These are phyloP conservation scores for Bruguiera parviflora DNA, from an alignment of 345 rosid species.

Conservation along the genomic window DNA sequence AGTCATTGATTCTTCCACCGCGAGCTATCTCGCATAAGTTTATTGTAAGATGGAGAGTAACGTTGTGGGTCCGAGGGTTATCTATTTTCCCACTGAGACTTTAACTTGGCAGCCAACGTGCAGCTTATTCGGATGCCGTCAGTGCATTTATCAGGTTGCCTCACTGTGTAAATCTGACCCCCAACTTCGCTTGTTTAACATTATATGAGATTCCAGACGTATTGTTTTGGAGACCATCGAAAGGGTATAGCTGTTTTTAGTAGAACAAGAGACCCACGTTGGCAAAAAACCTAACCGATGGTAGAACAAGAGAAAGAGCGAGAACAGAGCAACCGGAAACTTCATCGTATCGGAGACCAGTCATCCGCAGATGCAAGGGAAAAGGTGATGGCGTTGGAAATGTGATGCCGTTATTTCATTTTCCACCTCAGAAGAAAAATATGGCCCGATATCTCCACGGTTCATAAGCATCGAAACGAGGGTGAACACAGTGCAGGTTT, in stretches of 20 bases:
- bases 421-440: too few species aligned
- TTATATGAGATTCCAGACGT: conserved; percentile 85
- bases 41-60: background rate
- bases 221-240: conserved; percentile 52
- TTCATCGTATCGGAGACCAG: background rate
- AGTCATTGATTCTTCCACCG: background rate
- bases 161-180: conserved; percentile 70
- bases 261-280: conserved; percentile 58
- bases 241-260: conserved; percentile 49
- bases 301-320: background rate
- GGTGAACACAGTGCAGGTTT: too few species aligned
- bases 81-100: background rate
- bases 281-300: conserved; percentile 23
- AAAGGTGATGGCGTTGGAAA: too few species aligned
- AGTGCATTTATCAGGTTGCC: conserved; percentile 62
- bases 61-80: too few species aligned
- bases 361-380: too few species aligned
- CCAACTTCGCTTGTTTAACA: conserved; percentile 56
- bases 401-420: too few species aligned
- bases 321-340: background rate
- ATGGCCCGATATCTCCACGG: too few species aligned
- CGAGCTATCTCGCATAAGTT: background rate
- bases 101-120: background rate
- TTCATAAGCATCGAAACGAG: too few species aligned
- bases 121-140: background rate